Evolutionary conservation across 495 filamentous ascomycete species (phyloP), one percentile per base, ranked within the genome.

Genomic region (Sporormia fimetaria): DNA sequence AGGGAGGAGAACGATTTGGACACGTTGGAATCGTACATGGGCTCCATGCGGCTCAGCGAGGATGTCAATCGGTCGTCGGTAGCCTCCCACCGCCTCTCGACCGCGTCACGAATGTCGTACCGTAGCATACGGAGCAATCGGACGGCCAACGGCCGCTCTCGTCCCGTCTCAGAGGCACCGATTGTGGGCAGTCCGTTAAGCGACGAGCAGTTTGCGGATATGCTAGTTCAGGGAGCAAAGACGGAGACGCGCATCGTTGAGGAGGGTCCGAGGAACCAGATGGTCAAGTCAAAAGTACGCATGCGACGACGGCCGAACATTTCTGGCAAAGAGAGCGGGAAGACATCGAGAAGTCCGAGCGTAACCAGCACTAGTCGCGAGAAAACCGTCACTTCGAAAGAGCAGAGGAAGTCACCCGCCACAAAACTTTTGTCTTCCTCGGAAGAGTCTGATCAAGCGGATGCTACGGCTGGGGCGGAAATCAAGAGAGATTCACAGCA

Each of bases 251-350:
- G n/a, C n/a, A n/a, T n/a, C n/a, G n/a, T n/a, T n/a, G n/a, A n/a
- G n/a, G n/a, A n/a, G 18, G 33, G 6, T 17, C 20, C 25, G 11
- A 29, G 7, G 23, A 34, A 34, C 21, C 39, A 6, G 22, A 14
- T 54, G 10, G 51, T 54, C 21, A 49, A 54, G 15, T 37, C 40
- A 10, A 54, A 49, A 21, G 46, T 54, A 9, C 39, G 45, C n/a
- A 54, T 54, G 51, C 26, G 51, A 15, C 24, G 45, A 14, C 41
- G 51, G 7, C 20, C 31, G 6, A 33, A 45, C 40, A 54, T n/a
- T n/a, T n/a, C n/a, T n/a, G n/a, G n/a, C n/a, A 39, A 41, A 43
- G 28, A 27, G 42, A 42, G 22, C 49, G 45, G 25, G 40, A 35
- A 9, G 39, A 32, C 4, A 33, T 41, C 8, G 26, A 47, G 10